phyloP scores from a whole-genome alignment of 2,329 filamentous ascomycete genomes.

The Fusarium multiceps region DNA sequence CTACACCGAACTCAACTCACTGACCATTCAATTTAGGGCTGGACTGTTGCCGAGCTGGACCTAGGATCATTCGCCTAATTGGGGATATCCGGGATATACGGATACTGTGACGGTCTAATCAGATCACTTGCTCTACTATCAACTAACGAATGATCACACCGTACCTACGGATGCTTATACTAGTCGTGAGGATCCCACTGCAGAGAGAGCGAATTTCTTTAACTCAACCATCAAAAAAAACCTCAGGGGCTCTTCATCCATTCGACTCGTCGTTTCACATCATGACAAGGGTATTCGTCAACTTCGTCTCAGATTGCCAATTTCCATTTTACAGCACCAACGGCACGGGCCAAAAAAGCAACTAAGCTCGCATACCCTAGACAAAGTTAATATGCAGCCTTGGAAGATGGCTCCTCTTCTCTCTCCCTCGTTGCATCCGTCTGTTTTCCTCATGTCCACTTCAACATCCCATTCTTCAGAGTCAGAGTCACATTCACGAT shows the following conservation, averaged over 20 bases:
- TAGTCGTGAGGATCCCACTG: neutral
- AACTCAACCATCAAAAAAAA: neutral
- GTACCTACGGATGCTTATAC: neutral
- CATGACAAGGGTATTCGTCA: slow-evolving; percentile 23
- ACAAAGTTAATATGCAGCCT: neutral
- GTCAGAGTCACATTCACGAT: slow-evolving; percentile 28
- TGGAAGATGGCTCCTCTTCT: neutral
- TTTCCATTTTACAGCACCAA: slow-evolving; percentile 36
- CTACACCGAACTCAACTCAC: slow-evolving; percentile 1
- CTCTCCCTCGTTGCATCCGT: neutral
- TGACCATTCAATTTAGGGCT: slow-evolving; percentile 24
- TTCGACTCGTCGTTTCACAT: slow-evolving; percentile 41
- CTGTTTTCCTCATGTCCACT: slow-evolving; percentile 5
- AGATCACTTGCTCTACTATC: neutral
- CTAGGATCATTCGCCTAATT: slow-evolving; percentile 9
- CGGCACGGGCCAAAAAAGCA: slow-evolving; percentile 16
- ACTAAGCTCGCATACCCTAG: slow-evolving; percentile 20
- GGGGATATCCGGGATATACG: slow-evolving; percentile 10
- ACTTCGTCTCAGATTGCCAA: slow-evolving; percentile 45
- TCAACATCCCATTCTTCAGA: slow-evolving; percentile 8
- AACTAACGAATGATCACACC: neutral
- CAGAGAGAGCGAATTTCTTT: slow-evolving; percentile 2
- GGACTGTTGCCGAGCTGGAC: slow-evolving; percentile 14
- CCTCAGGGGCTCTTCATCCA: slow-evolving; percentile 26
- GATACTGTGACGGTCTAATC: neutral